Base-by-base conservation (phyloP, 2,329 filamentous ascomycete species). In the Claviceps sp. region DNA sequence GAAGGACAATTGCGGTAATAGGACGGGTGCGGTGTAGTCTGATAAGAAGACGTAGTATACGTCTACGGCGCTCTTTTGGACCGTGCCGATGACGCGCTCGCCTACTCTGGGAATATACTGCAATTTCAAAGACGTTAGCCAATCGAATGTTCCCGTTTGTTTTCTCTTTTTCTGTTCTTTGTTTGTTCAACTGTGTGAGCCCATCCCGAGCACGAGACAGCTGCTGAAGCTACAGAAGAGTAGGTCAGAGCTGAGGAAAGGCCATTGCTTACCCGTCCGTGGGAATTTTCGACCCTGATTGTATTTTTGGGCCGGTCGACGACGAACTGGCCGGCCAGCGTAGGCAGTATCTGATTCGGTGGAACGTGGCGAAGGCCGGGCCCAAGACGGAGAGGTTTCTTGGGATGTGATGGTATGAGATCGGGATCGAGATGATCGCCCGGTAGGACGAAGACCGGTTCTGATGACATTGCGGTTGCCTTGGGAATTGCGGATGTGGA, bases 1-100 rank as follows among this genome's bases (percentile, higher is more conserved):
- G 66, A 98, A 98, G n/a, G 89, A 81, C 20, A 97, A 77, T 58
- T 95, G 87, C 0, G 87, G 89, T 1, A 97, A 81, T 18, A 87
- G 73, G 1, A 87, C 89, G 53, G 78, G 70, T 2, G 75, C 63
- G 4, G 78, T 77, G 63, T 82, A 77, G 51, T 81, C 75, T 30
- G 87, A 85, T 50, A 97, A 75, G 59, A 77, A 75, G 66, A 89
- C 89, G 67, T 86, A 83, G 75, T 87, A 96, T 64, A 79, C 78
- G 60, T 97, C 93, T 53, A 76, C 74, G 49, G 82, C 78, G 52
- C 82, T 84, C 65, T 84, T 86, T 62, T 87, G 81, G 59, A 97
- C 76, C 57, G 87, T 89, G 54, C 88, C 90, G 63, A 98, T 87
- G 58, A 97, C 83, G 47, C 95, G 80, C 67, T 98, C 93, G 63